These are phyloP conservation scores for Aciculosporium take DNA, from an alignment of 2,329 filamentous ascomycete genomes.

Conservation along the genomic window DNA sequence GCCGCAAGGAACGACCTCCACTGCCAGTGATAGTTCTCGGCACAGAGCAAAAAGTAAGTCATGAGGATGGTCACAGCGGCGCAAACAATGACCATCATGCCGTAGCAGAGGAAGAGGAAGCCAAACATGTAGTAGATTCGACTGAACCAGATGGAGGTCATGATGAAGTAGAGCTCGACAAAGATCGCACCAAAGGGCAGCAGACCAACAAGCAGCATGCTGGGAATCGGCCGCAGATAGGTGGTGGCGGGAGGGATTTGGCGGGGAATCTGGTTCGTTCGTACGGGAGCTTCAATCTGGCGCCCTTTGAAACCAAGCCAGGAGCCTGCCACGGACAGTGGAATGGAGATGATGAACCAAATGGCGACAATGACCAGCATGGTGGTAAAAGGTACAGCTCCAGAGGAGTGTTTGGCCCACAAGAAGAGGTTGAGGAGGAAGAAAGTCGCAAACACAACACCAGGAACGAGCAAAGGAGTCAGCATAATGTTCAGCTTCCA, in stretches of 20 bases:
- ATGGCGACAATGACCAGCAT: slow-evolving; percentile 90
- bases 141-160: slow-evolving; percentile 97
- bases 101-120: slow-evolving; percentile 95
- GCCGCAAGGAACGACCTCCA: slow-evolving; percentile 90
- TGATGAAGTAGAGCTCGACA: slow-evolving; percentile 97
- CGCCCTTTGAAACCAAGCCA: slow-evolving; percentile 80
- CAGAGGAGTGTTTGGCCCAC: slow-evolving; percentile 83
- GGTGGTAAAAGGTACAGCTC: slow-evolving; percentile 88
- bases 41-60: slow-evolving; percentile 91
- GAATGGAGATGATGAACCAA: slow-evolving; percentile 95
- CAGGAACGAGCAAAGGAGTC: slow-evolving; percentile 75
- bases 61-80: slow-evolving; percentile 85
- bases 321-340: slow-evolving; percentile 75
- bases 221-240: slow-evolving; percentile 76
- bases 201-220: slow-evolving; percentile 81
- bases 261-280: slow-evolving; percentile 93
- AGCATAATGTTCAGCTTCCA: slow-evolving; percentile 91
- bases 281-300: slow-evolving; percentile 64
- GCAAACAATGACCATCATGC: slow-evolving; percentile 89
- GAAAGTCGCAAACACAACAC: slow-evolving; percentile 72
- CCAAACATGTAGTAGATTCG: slow-evolving; percentile 99
- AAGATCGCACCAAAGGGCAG: slow-evolving; percentile 95
- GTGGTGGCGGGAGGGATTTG: slow-evolving; percentile 78
- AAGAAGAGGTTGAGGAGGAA: slow-evolving; percentile 94
- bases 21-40: slow-evolving; percentile 98